A percentile compares a stretch with the other conserved stretches of the same genome.
These are phyloP conservation scores for Avena eriantha DNA, from an alignment of 176 grass and related monocot genomes.

Conservation along the genomic window DNA sequence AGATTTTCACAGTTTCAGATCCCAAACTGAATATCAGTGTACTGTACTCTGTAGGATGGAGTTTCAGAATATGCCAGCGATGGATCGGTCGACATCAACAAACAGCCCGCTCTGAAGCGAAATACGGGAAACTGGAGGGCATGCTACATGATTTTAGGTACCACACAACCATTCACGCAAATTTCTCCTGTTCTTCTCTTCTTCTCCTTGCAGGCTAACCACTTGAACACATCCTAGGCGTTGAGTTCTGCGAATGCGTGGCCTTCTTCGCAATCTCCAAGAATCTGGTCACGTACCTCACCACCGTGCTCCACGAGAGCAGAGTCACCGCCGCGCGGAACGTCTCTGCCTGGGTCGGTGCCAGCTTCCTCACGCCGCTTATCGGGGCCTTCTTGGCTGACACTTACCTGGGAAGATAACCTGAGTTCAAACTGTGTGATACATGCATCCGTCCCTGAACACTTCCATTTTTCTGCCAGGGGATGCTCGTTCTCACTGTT, in stretches of 20 bases:
- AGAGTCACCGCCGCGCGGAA: constrained; percentile 32
- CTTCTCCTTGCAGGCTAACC: background rate
- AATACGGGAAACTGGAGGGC: constrained; percentile 47
- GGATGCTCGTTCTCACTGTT: constrained; percentile 37
- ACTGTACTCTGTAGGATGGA: constrained; percentile 5
- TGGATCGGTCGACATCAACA: constrained; percentile 40
- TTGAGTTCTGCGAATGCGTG: constrained; percentile 29
- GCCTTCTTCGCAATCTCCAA: background rate
- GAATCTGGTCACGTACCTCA: constrained; percentile 47
- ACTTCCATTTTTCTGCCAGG: constrained; percentile 11
- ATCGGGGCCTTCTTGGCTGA: constrained; percentile 46
- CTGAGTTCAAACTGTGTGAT: background rate
- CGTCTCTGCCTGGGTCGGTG: constrained; percentile 25
- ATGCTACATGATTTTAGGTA: constrained; percentile 42
- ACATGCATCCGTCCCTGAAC: background rate
- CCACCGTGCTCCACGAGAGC: constrained; percentile 33
- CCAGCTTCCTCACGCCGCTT: constrained; percentile 25
- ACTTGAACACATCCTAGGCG: background rate
- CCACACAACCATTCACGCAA: background rate
- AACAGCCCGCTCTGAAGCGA: constrained; percentile 45
- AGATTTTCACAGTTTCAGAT: background rate
- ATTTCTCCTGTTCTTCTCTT: background rate
- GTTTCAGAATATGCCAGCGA: constrained; percentile 6
- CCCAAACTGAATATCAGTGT: background rate
- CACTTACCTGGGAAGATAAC: constrained; percentile 39